Conservation (phyloP, 73 alveolate species). For the Paramecium bursaria region DNA sequence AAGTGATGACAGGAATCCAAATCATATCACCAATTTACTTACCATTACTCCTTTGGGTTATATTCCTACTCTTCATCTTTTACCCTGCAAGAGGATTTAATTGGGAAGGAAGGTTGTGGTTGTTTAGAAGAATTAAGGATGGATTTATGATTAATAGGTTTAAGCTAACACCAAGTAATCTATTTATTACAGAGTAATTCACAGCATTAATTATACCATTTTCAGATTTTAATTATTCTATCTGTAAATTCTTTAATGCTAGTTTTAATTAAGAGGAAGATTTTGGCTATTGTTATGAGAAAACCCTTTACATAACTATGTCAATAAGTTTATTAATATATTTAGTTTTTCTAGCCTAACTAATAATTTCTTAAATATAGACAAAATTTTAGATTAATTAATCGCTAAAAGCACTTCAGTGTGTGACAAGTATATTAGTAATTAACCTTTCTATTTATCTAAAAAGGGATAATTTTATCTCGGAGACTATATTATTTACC, state of each 20-base stretch:
- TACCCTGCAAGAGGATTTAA: slow-evolving; percentile 12
- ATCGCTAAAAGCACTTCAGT: too few species aligned
- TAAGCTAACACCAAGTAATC: neutral
- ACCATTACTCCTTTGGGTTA: slow-evolving; percentile 20
- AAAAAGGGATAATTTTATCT: too few species aligned
- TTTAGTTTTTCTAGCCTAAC: too few species aligned
- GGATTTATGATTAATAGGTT: neutral
- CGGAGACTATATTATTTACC: too few species aligned
- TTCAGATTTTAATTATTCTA: slow-evolving; percentile 18
- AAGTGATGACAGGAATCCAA: neutral
- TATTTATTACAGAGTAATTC: slow-evolving; percentile 1
- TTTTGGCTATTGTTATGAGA: too few species aligned
- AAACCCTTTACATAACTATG: too few species aligned
- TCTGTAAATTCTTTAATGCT: slow-evolving; percentile 7
- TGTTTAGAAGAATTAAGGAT: neutral
- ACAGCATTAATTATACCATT: slow-evolving; percentile 47
- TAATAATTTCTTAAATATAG: too few species aligned
- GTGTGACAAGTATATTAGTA: too few species aligned
- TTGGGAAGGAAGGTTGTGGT: slow-evolving; percentile 54
- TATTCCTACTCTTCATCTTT: neutral
- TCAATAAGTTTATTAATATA: too few species aligned
- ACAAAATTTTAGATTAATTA: too few species aligned
- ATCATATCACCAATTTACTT: neutral
- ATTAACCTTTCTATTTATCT: too few species aligned
- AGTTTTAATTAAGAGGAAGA: too few species aligned